Conservation (phyloP, 345 rosid genomes). For the Salix suchowensis region DNA sequence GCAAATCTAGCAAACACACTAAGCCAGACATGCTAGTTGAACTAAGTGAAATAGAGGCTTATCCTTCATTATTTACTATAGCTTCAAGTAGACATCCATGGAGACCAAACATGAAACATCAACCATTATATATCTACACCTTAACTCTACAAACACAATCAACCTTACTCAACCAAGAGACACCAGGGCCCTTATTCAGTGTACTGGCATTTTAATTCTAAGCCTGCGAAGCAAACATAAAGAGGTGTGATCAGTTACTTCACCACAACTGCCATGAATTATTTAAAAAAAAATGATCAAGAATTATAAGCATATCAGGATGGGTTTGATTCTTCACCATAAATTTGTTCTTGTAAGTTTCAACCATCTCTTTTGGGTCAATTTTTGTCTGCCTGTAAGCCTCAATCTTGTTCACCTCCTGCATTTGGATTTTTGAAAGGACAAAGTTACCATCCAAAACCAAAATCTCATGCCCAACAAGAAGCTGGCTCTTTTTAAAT, state of each 20-base stretch:
- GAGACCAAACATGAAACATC: too few species aligned
- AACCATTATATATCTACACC: too few species aligned
- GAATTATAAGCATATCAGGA: neutral
- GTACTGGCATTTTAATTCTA: too few species aligned
- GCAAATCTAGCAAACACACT: too few species aligned
- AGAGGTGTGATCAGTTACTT: neutral
- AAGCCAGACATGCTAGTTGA: neutral
- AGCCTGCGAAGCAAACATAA: neutral
- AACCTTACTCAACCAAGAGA: too few species aligned
- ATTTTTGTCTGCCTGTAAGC: conserved; percentile 63
- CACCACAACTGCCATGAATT: neutral
- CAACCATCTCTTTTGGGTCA: conserved; percentile 46
- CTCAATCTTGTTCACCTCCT: conserved; percentile 70
- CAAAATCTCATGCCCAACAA: neutral
- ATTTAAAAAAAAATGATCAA: too few species aligned
- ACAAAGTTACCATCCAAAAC: neutral
- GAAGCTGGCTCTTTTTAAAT: neutral
- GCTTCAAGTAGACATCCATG: too few species aligned
- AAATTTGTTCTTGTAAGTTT: conserved; percentile 42
- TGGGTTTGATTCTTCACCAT: conserved; percentile 29
- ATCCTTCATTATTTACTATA: too few species aligned
- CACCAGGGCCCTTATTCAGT: too few species aligned
- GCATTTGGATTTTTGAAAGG: conserved; percentile 5
- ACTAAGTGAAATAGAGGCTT: neutral
- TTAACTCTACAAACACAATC: too few species aligned